Evolutionary conservation across 352 stramenopile species (phyloP), one percentile per base, ranked within the genome.

Genomic region (Phytopythium aichiense): DNA sequence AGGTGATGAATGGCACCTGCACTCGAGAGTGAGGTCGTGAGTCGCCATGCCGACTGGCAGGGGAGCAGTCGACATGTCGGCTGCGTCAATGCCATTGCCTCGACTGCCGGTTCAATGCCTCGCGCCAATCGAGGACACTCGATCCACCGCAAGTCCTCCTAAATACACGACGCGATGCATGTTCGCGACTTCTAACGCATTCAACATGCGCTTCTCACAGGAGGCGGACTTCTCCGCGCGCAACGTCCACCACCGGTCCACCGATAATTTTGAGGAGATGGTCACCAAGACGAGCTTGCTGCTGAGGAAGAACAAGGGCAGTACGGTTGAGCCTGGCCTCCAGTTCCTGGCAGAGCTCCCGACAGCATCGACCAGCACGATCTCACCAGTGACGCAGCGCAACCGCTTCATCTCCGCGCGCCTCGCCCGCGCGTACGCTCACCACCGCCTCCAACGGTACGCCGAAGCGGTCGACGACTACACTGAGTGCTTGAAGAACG

Each of bases 381-480:
- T 30, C 8, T 31, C 49, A 7, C 13, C 38, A 6, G 22, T n/a
- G 20, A 12, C 55, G 2, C 13, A 31, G 16, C 38, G 37, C 37
- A 60, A 49, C 12, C 55, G 55, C 25, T 52, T 60, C 20, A 40
- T 60, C 18, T 49, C 55, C 3, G 55, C 42, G 1, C 55, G 40
- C 6, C 40, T 50, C 9, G 38, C 75, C n/a, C 74, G 82, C 54
- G 82, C 76, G 8, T 91, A 88, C 56, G 77, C 79, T n/a, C 63
- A 75, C 6, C 79, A 86, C 58, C 76, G 80, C 1, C 65, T 89
- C 31, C 60, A 76, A 6, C 63, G 84, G 37, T 88, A 76, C 46
- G 50, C 61, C 1, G 67, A 74, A 45, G 79, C 82, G 15, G 64
- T 87, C 8, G 64, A 72, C 12, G 82, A 89, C 58, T 91, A 88